These are phyloP conservation scores for Linnemannia elongata DNA, from an alignment of 192 early-diverging fungal species.

Conservation along the genomic window DNA sequence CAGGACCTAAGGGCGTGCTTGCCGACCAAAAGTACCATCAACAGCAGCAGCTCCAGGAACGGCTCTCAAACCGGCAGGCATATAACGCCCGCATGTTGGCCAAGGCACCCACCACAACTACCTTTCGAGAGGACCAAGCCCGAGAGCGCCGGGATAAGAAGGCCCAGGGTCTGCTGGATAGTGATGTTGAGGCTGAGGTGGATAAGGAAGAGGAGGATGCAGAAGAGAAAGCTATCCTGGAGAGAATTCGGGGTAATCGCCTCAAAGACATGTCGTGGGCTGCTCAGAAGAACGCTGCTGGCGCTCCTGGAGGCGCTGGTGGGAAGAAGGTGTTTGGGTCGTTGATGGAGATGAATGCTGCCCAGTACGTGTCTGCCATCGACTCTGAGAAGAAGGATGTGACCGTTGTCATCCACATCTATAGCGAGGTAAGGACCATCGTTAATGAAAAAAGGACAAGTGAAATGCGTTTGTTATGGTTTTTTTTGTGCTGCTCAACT, in stretches of 20 bases:
- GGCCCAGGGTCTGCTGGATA: constrained; percentile 21
- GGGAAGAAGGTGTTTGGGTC: constrained; percentile 61
- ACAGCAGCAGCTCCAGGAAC: constrained; percentile 46
- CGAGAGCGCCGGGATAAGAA: constrained; percentile 29
- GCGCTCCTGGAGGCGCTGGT: constrained; percentile 5
- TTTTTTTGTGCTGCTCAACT: background rate
- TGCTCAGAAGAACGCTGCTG: constrained; percentile 17
- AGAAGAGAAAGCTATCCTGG: constrained; percentile 56
- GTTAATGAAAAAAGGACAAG: too few relatives aligned
- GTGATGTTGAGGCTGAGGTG: constrained; percentile 18
- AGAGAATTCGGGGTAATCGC: constrained; percentile 59
- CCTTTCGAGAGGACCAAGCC: constrained; percentile 59
- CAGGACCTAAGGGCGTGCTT: constrained; percentile 72
- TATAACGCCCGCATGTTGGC: constrained; percentile 63
- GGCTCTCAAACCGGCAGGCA: constrained; percentile 32
- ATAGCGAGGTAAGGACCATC: constrained; percentile 57
- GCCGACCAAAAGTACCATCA: constrained; percentile 68
- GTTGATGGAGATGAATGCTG: constrained; percentile 61
- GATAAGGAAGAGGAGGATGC: constrained; percentile 39
- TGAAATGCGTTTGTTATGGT: background rate
- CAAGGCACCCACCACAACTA: constrained; percentile 64
- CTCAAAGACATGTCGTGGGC: constrained; percentile 58
- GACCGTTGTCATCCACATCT: constrained; percentile 68
- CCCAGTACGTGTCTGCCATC: constrained; percentile 64
- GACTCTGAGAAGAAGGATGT: constrained; percentile 65